Conservation (phyloP, 2,329 filamentous ascomycete genomes). For the Alternaria brassicicola region DNA sequence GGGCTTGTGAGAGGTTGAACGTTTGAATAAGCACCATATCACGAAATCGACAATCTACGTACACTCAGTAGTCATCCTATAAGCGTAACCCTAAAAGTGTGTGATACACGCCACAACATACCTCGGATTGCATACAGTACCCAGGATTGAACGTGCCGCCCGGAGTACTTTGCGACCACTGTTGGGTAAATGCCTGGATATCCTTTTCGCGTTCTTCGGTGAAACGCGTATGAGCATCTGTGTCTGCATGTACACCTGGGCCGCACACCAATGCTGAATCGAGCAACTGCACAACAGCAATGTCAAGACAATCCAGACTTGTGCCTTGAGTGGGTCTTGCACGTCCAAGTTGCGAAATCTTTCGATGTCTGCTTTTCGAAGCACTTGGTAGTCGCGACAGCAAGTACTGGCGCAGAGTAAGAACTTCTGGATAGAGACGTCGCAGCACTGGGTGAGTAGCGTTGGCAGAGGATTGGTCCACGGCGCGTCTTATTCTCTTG, state of each 20-base stretch:
- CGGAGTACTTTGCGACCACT: constrained; percentile 44
- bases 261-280: constrained; percentile 72
- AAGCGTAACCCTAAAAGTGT: neutral
- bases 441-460: constrained; percentile 68
- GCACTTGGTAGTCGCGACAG: constrained; percentile 68
- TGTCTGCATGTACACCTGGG: constrained; percentile 43
- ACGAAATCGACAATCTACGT: constrained; percentile 57
- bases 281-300: constrained; percentile 63
- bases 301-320: constrained; percentile 46
- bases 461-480: constrained; percentile 40
- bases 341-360: constrained; percentile 49
- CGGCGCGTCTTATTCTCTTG: constrained; percentile 32
- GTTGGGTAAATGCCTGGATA: constrained; percentile 54
- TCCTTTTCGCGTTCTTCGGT: constrained; percentile 44
- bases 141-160: constrained; percentile 40
- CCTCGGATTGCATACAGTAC: constrained; percentile 52
- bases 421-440: constrained; percentile 69
- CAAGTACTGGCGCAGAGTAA: constrained; percentile 73
- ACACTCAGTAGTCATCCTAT: constrained; percentile 18
- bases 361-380: constrained; percentile 62
- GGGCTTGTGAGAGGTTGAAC: constrained; percentile 60
- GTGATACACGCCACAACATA: constrained; percentile 35
- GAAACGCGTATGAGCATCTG: constrained; percentile 57
- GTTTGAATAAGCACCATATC: constrained; percentile 77
- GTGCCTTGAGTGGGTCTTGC: constrained; percentile 13